Evolutionary conservation across 2,329 filamentous ascomycete species (phyloP).

Genomic region (Colletotrichum tamarilloi): DNA sequence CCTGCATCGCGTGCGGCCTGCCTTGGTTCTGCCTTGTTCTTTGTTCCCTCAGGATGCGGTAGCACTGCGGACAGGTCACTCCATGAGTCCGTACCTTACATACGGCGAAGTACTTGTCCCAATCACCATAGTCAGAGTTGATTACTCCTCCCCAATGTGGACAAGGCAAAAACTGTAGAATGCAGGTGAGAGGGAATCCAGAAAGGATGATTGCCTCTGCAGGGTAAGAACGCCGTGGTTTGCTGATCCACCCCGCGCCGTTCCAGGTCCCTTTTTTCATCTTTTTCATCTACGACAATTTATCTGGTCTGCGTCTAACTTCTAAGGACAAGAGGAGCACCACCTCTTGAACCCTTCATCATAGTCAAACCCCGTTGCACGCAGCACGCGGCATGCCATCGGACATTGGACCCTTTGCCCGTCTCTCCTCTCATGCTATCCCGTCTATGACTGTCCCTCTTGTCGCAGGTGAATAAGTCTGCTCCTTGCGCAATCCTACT

Average conservation of each 20-base stretch:
- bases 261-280: background rate
- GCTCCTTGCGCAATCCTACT: slow-evolving; percentile 23
- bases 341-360: slow-evolving; percentile 2
- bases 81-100: no score
- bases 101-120: no score
- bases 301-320: background rate
- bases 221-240: slow-evolving; percentile 17
- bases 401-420: background rate
- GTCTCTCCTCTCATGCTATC: background rate
- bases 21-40: slow-evolving; percentile 1
- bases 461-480: slow-evolving; percentile 28
- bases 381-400: background rate
- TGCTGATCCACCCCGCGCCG: slow-evolving; percentile 21
- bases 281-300: slow-evolving; percentile 5
- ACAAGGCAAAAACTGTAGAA: background rate
- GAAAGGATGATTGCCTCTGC: slow-evolving; percentile 9
- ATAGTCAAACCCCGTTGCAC: background rate
- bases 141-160: background rate
- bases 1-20: background rate
- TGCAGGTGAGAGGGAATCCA: background rate
- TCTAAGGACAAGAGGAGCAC: background rate
- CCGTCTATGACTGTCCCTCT: background rate
- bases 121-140: background rate
- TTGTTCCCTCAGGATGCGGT: slow-evolving; percentile 1
- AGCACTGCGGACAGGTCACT: background rate